These are phyloP conservation scores for Globisporangium takayamanum DNA, from an alignment of 352 stramenopile species.

Conservation along the genomic window DNA sequence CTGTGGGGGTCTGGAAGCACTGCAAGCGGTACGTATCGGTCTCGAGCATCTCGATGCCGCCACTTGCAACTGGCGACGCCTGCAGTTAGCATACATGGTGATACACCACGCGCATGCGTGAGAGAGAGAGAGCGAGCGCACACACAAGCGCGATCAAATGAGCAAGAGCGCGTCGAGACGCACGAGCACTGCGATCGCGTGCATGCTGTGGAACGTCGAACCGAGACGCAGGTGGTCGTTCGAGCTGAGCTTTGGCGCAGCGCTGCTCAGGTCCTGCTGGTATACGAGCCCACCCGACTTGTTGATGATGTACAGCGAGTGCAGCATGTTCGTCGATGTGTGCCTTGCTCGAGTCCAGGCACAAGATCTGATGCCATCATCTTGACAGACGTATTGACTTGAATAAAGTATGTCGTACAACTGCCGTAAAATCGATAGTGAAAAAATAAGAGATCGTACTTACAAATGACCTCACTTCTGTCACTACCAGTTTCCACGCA, in stretches of 20 bases:
- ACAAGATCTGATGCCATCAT: neutral
- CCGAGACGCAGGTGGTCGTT: slow-evolving; percentile 91
- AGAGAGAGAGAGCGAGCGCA: neutral
- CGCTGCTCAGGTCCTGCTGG: slow-evolving; percentile 85
- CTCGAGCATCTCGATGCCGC: slow-evolving; percentile 89
- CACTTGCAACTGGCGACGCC: slow-evolving; percentile 75
- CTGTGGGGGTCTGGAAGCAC: slow-evolving; percentile 91
- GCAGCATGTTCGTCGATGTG: slow-evolving; percentile 49
- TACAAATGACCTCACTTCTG: too few species aligned
- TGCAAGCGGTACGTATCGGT: slow-evolving; percentile 89
- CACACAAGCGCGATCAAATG: neutral
- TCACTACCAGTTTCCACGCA: too few species aligned
- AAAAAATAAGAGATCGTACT: too few species aligned
- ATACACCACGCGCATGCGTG: too few species aligned
- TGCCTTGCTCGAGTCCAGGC: too few species aligned
- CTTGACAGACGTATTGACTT: too few species aligned
- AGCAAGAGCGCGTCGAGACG: slow-evolving; percentile 1
- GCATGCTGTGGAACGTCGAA: slow-evolving; percentile 94
- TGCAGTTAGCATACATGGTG: slow-evolving; percentile 12
- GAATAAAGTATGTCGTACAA: too few species aligned
- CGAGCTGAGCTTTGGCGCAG: slow-evolving; percentile 79
- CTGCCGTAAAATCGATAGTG: too few species aligned
- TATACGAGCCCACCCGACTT: slow-evolving; percentile 92
- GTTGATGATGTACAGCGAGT: slow-evolving; percentile 93
- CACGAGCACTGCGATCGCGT: slow-evolving; percentile 86